A percentile compares a stretch with the other conserved stretches of the same genome.
Conservation (phyloP, 1,284 basidiomycete species). For the Tilletia caries region DNA sequence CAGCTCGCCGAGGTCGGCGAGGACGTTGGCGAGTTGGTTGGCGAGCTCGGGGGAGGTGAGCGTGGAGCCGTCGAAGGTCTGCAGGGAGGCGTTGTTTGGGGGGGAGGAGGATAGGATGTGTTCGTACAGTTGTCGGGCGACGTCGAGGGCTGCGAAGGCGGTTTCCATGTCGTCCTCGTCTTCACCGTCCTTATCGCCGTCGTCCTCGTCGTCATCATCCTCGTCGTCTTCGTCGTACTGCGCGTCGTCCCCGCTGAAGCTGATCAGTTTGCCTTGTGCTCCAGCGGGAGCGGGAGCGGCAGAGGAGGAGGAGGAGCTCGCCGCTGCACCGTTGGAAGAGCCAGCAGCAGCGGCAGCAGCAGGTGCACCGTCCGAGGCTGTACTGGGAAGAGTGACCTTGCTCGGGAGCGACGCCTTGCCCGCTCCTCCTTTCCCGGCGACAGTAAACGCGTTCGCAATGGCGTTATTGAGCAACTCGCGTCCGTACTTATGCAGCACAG, state of each 20-base stretch:
- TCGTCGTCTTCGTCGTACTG: background rate
- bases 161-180: slow-evolving; percentile 3
- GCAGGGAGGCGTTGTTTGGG: background rate
- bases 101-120: background rate
- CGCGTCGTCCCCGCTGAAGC: background rate
- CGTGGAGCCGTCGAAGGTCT: slow-evolving; percentile 5
- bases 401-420: background rate
- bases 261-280: background rate
- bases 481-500: slow-evolving; percentile 5
- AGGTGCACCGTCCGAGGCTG: background rate
- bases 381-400: background rate
- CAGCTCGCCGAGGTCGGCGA: slow-evolving; percentile 7
- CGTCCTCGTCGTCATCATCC: slow-evolving; percentile 6
- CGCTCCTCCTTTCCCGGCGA: background rate
- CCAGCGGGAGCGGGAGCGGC: too few relatives aligned
- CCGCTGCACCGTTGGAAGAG: background rate
- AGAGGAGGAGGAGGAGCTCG: background rate
- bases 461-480: background rate
- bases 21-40: background rate
- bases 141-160: slow-evolving; percentile 7
- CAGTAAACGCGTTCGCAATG: background rate
- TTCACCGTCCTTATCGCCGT: background rate
- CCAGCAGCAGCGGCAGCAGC: background rate
- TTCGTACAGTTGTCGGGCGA: slow-evolving; percentile 1
- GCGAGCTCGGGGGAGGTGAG: background rate